phyloP scores from a whole-genome alignment of 2,329 filamentous ascomycete genomes.

The Ophiostoma sp. region DNA sequence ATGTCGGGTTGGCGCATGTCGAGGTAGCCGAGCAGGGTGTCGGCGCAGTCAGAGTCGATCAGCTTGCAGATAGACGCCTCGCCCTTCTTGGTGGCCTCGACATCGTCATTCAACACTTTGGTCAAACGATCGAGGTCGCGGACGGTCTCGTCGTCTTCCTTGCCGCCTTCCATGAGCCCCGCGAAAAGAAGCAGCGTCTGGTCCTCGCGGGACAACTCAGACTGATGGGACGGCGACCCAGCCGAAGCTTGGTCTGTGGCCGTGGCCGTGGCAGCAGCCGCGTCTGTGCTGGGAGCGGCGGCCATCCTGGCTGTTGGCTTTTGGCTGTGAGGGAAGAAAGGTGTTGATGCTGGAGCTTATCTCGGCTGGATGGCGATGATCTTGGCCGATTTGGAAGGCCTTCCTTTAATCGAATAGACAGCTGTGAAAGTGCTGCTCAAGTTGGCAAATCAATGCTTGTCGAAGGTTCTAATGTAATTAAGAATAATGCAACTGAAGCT shows the following conservation, averaged over 20 bases:
- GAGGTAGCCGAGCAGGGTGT: slow-evolving; percentile 81
- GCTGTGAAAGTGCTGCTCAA: not conserved
- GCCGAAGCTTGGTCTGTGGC: not conserved
- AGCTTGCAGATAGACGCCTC: slow-evolving; percentile 57
- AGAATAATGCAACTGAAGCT: not conserved
- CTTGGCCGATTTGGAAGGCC: not conserved
- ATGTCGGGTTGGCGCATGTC: slow-evolving; percentile 76
- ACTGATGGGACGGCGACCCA: not conserved
- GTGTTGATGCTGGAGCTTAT: not conserved
- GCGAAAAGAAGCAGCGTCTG: slow-evolving; percentile 78
- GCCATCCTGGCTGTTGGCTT: slow-evolving; percentile 27
- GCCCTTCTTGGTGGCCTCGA: slow-evolving; percentile 45
- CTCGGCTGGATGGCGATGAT: not conserved
- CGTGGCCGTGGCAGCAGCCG: not conserved
- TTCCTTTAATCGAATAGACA: too few relatives aligned
- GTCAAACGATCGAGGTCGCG: slow-evolving; percentile 59
- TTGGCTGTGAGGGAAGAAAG: not conserved
- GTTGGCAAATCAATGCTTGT: not conserved
- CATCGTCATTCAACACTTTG: slow-evolving; percentile 59
- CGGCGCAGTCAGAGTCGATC: slow-evolving; percentile 73
- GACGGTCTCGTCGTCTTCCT: slow-evolving; percentile 74
- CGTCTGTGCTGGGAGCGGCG: not conserved
- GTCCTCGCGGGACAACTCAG: slow-evolving; percentile 49
- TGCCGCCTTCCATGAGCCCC: slow-evolving; percentile 84
- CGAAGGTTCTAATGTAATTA: not conserved